A percentile compares a stretch with the other conserved stretches of the same genome.
Conservation (phyloP, 1,284 basidiomycete species). For the Papiliotrema flavescens region DNA sequence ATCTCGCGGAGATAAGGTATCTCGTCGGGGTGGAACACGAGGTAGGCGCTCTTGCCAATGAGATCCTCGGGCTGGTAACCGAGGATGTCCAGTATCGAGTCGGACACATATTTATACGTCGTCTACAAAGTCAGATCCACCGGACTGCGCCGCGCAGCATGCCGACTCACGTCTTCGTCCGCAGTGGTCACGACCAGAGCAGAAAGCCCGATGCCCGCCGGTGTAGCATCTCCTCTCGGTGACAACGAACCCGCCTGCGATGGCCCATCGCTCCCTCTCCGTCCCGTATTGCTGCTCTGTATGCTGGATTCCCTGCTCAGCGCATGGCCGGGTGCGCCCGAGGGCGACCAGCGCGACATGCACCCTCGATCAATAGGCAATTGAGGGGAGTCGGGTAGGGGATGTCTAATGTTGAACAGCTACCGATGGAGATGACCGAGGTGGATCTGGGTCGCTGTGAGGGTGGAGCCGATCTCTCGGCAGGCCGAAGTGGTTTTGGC, state of each 20-base stretch:
- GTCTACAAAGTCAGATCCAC: slow-evolving; percentile 11
- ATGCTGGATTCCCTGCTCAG: neutral
- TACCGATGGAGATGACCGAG: too few species aligned
- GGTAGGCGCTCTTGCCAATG: slow-evolving; percentile 27
- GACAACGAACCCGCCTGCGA: neutral
- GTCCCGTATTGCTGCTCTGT: neutral
- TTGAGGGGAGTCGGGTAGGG: too few species aligned
- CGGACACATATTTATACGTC: slow-evolving; percentile 29
- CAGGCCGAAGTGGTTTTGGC: too few species aligned
- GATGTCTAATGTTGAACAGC: too few species aligned
- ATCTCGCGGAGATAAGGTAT: slow-evolving; percentile 24
- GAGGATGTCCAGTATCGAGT: slow-evolving; percentile 36
- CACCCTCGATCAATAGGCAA: too few species aligned
- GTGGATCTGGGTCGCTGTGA: too few species aligned
- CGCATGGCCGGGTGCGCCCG: neutral
- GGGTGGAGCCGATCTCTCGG: too few species aligned
- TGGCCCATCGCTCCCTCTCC: neutral
- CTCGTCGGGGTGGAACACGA: slow-evolving; percentile 42
- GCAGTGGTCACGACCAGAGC: slow-evolving; percentile 14
- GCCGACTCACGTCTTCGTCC: slow-evolving; percentile 15
- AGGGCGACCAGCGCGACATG: neutral
- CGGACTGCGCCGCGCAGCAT: neutral
- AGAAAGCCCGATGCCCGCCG: neutral
- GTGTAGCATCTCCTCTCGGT: neutral
- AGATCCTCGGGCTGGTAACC: slow-evolving; percentile 34